Conservation (phyloP, 2,329 filamentous ascomycete species). For the Fusarium luffae region DNA sequence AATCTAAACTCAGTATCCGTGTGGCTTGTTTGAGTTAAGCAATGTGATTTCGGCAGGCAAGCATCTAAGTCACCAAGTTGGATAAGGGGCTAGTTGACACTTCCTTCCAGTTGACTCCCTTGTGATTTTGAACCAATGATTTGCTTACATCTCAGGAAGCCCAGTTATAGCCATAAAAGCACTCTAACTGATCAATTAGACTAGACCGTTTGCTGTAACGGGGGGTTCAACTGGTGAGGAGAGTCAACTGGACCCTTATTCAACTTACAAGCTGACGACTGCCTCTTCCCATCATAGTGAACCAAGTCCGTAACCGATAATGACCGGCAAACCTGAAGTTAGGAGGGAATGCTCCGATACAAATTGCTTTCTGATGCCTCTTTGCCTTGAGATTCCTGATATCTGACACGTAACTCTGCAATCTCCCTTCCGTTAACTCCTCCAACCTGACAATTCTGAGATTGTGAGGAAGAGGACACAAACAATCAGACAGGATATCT, state of each 20-base stretch:
- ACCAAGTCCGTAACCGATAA: neutral
- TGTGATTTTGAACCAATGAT: too few relatives aligned
- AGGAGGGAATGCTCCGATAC: neutral
- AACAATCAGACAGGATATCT: too few relatives aligned
- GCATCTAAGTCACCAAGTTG: neutral
- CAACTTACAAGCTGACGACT: too few relatives aligned
- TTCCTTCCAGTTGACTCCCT: too few relatives aligned
- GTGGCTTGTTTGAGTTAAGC: neutral
- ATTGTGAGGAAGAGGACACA: neutral
- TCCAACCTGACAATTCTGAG: neutral
- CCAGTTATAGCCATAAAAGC: too few relatives aligned
- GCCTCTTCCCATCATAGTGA: too few relatives aligned
- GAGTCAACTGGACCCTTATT: too few relatives aligned
- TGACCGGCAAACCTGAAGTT: fast-evolving
- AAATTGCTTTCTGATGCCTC: neutral
- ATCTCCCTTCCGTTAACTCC: neutral
- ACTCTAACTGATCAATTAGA: too few relatives aligned
- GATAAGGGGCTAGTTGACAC: too few relatives aligned
- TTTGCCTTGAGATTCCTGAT: neutral
- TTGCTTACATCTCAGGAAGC: too few relatives aligned
- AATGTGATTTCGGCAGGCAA: neutral
- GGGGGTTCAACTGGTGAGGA: too few relatives aligned
- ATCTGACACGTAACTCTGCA: neutral
- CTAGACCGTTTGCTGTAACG: too few relatives aligned
- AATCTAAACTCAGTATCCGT: neutral